Evolutionary conservation across 2,329 filamentous ascomycete species (phyloP).

Genomic region (Didymella pinodella): DNA sequence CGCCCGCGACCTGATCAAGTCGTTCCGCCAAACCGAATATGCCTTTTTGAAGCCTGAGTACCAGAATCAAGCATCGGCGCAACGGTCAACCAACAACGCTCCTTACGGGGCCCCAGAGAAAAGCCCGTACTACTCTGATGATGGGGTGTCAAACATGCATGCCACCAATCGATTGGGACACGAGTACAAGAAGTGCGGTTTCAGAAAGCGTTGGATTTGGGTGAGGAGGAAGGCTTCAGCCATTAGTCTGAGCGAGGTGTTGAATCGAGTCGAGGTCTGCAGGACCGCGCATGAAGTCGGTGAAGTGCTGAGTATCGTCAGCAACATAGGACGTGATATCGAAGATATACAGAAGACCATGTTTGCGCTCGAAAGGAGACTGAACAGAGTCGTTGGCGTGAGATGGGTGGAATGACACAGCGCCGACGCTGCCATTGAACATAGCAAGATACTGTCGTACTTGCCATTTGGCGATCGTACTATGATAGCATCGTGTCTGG

Average conservation of each 20-base stretch:
- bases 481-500: not conserved
- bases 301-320: constrained; percentile 29
- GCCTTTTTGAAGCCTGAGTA: constrained; percentile 51
- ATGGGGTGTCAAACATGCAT: constrained; percentile 28
- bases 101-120: constrained; percentile 19
- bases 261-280: constrained; percentile 51
- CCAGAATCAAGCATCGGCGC: constrained; percentile 26
- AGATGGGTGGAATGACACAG: constrained; percentile 29
- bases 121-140: constrained; percentile 27
- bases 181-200: constrained; percentile 47
- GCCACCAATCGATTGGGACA: constrained; percentile 37
- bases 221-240: constrained; percentile 49
- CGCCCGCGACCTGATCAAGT: constrained; percentile 47
- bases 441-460: too few species aligned
- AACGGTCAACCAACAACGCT: constrained; percentile 24
- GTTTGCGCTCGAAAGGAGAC: constrained; percentile 26
- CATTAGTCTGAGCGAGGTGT: constrained; percentile 44
- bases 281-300: constrained; percentile 47
- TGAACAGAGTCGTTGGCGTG: constrained; percentile 35
- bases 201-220: constrained; percentile 50
- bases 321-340: constrained; percentile 32
- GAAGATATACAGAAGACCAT: constrained; percentile 27
- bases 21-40: constrained; percentile 50
- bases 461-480: too few species aligned
- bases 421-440: too few species aligned